Evolutionary conservation across 176 grass and related monocot species (phyloP).

Genomic region (Musa itinerans): DNA sequence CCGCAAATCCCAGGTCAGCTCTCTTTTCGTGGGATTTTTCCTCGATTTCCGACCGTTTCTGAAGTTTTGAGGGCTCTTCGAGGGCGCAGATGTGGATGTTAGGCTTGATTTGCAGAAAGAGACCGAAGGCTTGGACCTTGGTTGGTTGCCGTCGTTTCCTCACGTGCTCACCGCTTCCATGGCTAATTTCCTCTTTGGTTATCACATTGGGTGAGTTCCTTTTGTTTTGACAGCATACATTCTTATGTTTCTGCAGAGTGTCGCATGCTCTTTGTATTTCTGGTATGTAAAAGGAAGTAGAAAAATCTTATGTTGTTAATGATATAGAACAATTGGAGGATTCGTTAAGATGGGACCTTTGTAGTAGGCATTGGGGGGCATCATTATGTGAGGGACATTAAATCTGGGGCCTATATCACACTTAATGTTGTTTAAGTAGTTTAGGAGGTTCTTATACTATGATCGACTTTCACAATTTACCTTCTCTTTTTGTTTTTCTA

Average conservation of each 20-base stretch:
- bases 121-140: slow-evolving; percentile 35
- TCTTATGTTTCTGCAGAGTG: background rate
- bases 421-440: no score
- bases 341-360: background rate
- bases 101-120: slow-evolving; percentile 10
- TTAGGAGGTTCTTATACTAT: no score
- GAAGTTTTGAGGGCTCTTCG: background rate
- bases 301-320: background rate
- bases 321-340: background rate
- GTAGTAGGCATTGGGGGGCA: background rate
- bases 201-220: slow-evolving; percentile 80
- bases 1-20: slow-evolving; percentile 7
- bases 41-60: background rate
- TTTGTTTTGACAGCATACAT: background rate
- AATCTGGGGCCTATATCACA: background rate
- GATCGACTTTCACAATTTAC: no score
- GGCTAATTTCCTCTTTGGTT: slow-evolving; percentile 92
- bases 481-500: no score
- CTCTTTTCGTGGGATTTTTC: background rate
- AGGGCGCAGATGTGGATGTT: slow-evolving; percentile 18
- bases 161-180: slow-evolving; percentile 85
- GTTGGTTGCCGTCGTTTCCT: slow-evolving; percentile 78
- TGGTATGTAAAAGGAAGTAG: background rate
- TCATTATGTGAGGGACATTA: background rate
- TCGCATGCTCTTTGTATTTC: background rate